Base-by-base conservation (phyloP, 768 basidiomycete genomes). In the Serendipita indica region DNA sequence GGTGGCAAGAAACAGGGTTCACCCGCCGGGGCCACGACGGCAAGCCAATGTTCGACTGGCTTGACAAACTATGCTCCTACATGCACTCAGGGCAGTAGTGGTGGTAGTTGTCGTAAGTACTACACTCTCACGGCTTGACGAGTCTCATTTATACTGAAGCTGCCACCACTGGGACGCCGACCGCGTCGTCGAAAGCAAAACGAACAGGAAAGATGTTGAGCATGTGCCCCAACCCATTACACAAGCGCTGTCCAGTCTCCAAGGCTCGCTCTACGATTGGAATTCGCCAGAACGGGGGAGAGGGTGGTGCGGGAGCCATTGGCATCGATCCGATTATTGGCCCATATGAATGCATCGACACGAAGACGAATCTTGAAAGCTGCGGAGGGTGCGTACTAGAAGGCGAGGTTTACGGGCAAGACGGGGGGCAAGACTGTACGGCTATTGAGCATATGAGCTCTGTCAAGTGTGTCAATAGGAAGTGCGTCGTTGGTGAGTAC, bases 371-470 rank as follows among this genome's bases (percentile, higher is more conserved):
- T n/a, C 35, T 37, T n/a, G 35, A 37, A n/a, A 37, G 35, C 35
- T 37, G 35, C n/a, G 35, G 35, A 10, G 35, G 35, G n/a, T 37
- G 35, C n/a, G 35, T 37, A 37, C 35, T n/a, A 37, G 35, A 37
- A n/a, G 35, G 35, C 10, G 35, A 37, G 35, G n/a, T 37, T 37
- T 10, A 10, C n/a, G 35, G 63, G 39, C 58, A 58, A 16, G 69
- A 65, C n/a, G 67, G 67, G 5, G 75, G 75, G 2, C 63, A 73
- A 35, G 75, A 76, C 64, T 77, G 76, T 65, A 74, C 72, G 56
- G 65, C 67, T 7, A 75, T 76, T 60, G 69, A 72, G 18, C 64
- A 72, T 52, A 73, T 72, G n/a, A 68, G 70, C 56, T 58, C 66
- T 6, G 72, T 76, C 22, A 61, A 64, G 12, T 76, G 75, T 65